Evolutionary conservation across 2,329 filamentous ascomycete species (phyloP), one percentile per base, ranked within the genome.

Genomic region (Pyrenophora teres): DNA sequence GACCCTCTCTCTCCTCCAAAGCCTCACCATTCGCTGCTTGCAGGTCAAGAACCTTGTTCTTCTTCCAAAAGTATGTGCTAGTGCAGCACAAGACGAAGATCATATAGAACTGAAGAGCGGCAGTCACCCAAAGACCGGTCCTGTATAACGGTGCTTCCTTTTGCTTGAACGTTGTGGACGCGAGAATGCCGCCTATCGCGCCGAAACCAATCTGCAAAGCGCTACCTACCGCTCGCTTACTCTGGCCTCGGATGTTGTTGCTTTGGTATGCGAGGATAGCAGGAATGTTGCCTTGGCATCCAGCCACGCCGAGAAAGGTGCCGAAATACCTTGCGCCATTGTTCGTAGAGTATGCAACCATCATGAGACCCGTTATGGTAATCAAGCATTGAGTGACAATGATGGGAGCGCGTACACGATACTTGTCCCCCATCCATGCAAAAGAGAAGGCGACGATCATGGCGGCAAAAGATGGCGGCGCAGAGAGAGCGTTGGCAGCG

Each of bases 321-420:
- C 67, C 64, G 36, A 68, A 66, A 54, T 70, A 70, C 12, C 64
- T 50, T 7, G 50, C 63, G 15, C 56, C 59, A 21, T 62, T 55
- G 44, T 63, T 65, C 3, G 39, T 30, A 1, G 50, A 52, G 38
- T 66, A 69, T 8, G 62, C 67, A 15, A 65, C 62, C 33, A 69
- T 56, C 47, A 67, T 61, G 1, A 69, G 55, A 1, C 67, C 67
- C 18, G 63, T 46, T 2, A 65, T 57, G 13, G 56, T 51, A 13
- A 69, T 50, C 3, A 63, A 4, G 6, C 52, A 57, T 18, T 67
- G 64, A 8, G 44, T 33, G 5, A 59, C 60, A 30, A 69, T 64
- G 13, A 67, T 40, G 6, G 67, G 67, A 6, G 54, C 62, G 5
- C 67, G 65, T 7, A 60, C 42, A 6, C 52, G 57, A 33, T 65